Conservation (phyloP, 2,329 filamentous ascomycete species). For the Trichoderma sp. region DNA sequence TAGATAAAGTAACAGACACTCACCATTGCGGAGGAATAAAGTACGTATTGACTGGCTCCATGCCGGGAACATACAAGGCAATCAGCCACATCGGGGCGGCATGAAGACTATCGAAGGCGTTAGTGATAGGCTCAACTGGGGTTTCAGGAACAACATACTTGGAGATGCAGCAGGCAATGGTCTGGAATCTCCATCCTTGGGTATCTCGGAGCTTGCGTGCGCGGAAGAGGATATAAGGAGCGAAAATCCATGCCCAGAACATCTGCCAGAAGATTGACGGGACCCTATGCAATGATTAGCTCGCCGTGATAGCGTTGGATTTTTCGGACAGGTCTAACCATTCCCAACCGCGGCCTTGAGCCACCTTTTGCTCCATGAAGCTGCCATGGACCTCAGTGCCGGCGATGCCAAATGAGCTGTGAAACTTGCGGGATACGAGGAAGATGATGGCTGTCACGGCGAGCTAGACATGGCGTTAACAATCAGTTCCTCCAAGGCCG, state of each 20-base stretch:
- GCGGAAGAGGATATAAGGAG: conserved; percentile 63
- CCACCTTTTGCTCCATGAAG: conserved; percentile 51
- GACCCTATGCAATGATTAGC: conserved; percentile 40
- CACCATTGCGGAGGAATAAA: conserved; percentile 66
- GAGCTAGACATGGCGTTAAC: conserved; percentile 47
- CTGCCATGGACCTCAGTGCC: conserved; percentile 63
- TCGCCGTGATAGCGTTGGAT: background rate
- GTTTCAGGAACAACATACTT: conserved; percentile 41
- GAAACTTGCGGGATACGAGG: conserved; percentile 66
- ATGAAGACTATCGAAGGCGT: conserved; percentile 51
- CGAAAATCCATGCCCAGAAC: conserved; percentile 64
- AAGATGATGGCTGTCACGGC: conserved; percentile 62
- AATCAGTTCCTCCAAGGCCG: background rate
- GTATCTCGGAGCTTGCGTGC: conserved; percentile 64
- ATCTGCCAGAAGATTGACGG: conserved; percentile 67
- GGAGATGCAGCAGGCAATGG: conserved; percentile 54
- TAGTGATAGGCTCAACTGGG: conserved; percentile 5
- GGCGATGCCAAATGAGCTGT: conserved; percentile 61
- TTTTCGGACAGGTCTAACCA: conserved; percentile 48
- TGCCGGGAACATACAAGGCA: conserved; percentile 55
- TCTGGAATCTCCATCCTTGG: conserved; percentile 67
- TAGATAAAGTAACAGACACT: conserved; percentile 32
- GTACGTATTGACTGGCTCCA: conserved; percentile 55
- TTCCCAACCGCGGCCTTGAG: conserved; percentile 61
- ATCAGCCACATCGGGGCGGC: conserved; percentile 69